A percentile compares a stretch with the other conserved stretches of the same genome.
Conservation (phyloP, 768 basidiomycete species). For the Serendipita indica region DNA sequence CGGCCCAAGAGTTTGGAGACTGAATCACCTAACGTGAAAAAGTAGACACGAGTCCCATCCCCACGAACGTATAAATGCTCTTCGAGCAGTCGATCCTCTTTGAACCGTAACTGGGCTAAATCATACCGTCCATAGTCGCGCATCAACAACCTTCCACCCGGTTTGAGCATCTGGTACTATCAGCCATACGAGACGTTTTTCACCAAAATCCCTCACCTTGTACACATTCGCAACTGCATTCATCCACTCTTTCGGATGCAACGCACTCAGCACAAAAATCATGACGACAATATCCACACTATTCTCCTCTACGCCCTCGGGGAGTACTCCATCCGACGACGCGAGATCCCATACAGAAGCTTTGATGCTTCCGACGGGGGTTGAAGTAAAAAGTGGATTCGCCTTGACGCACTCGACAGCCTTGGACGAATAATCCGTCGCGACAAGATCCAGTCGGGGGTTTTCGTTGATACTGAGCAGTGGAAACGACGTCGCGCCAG, state of each 20-base stretch:
- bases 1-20: neutral
- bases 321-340: constrained; percentile 38
- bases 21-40: constrained; percentile 70
- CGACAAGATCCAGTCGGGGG: constrained; percentile 52
- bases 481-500: constrained; percentile 91
- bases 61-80: constrained; percentile 95
- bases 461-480: constrained; percentile 73
- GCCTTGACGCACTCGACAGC: constrained; percentile 84
- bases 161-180: constrained; percentile 69
- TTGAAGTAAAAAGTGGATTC: constrained; percentile 51
- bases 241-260: constrained; percentile 87
- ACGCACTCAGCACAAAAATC: constrained; percentile 84
- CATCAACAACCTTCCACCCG: constrained; percentile 67
- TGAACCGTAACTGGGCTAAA: constrained; percentile 88
- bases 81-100: constrained; percentile 68
- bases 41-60: constrained; percentile 94
- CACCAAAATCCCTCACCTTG: constrained; percentile 30
- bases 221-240: constrained; percentile 69
- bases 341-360: constrained; percentile 89
- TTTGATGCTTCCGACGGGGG: constrained; percentile 52
- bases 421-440: constrained; percentile 82
- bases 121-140: constrained; percentile 95
- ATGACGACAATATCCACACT: constrained; percentile 83
- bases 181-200: neutral
- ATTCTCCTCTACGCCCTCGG: constrained; percentile 43